A percentile compares a stretch with the other conserved stretches of the same genome.
These are phyloP conservation scores for Sechiopsis laciniata DNA, from an alignment of 306 rosid species.

Conservation along the genomic window DNA sequence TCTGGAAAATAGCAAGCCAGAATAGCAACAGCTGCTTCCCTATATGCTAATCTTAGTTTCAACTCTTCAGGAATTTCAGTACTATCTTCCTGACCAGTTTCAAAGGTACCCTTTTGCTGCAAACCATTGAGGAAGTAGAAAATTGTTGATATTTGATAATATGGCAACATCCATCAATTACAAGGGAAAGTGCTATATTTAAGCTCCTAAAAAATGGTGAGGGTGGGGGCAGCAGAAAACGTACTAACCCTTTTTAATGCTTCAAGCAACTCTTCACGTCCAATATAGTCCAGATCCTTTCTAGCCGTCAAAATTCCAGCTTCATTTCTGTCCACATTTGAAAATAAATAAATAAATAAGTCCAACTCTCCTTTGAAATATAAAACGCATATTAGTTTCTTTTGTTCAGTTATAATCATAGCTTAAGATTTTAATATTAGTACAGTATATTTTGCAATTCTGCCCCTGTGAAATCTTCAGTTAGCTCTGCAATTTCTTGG, in stretches of 20 bases:
- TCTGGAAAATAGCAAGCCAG: slow-evolving; percentile 90
- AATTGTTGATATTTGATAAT: slow-evolving; percentile 13
- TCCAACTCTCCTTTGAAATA: slow-evolving; percentile 5
- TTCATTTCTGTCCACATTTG: slow-evolving; percentile 67
- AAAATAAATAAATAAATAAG: neutral
- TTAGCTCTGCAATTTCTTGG: slow-evolving; percentile 71
- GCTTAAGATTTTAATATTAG: slow-evolving; percentile 25
- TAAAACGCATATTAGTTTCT: slow-evolving; percentile 27
- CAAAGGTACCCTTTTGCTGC: slow-evolving; percentile 99
- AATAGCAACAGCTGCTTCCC: slow-evolving; percentile 97
- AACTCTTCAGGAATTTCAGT: slow-evolving; percentile 83
- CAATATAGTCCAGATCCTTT: slow-evolving; percentile 86
- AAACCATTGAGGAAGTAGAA: slow-evolving; percentile 25
- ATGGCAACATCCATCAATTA: neutral
- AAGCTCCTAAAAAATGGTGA: slow-evolving; percentile 27
- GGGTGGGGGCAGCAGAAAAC: slow-evolving; percentile 17
- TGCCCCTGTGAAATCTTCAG: slow-evolving; percentile 97
- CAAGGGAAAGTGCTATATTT: slow-evolving; percentile 20
- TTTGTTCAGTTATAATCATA: slow-evolving; percentile 23
- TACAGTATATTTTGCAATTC: slow-evolving; percentile 97
- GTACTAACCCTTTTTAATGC: slow-evolving; percentile 92
- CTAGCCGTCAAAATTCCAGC: slow-evolving; percentile 99
- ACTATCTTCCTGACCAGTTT: slow-evolving; percentile 97
- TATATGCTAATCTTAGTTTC: slow-evolving; percentile 77
- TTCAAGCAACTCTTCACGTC: slow-evolving; percentile 82